phyloP scores from a whole-genome alignment of 306 rosid species.

The Ziziphus jujuba region DNA sequence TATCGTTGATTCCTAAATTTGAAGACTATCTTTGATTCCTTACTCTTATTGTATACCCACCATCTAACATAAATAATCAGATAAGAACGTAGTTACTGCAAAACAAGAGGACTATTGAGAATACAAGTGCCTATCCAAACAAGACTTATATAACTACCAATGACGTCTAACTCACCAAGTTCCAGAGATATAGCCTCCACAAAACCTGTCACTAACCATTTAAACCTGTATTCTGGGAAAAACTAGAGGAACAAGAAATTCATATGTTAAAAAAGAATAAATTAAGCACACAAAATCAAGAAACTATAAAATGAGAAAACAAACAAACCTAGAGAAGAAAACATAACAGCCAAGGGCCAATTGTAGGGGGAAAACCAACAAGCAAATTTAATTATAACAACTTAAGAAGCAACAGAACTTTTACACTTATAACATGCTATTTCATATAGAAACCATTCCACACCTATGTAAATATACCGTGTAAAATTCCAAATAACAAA shows the following conservation, averaged over 20 bases:
- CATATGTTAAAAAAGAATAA: background rate
- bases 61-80: background rate
- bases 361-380: too few species aligned
- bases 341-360: too few species aligned
- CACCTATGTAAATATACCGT: background rate
- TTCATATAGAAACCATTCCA: background rate
- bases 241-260: conserved; percentile 46
- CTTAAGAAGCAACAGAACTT: too few species aligned
- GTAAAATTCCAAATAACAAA: background rate
- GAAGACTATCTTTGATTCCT: too few species aligned
- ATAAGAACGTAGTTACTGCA: background rate
- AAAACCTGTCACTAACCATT: conserved; percentile 71
- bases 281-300: too few species aligned
- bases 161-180: conserved; percentile 61
- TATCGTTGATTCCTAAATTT: too few species aligned
- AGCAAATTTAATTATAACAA: too few species aligned
- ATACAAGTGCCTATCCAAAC: conserved; percentile 7
- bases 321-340: too few species aligned
- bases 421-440: too few species aligned
- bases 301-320: too few species aligned
- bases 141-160: conserved; percentile 13
- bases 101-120: background rate
- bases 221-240: conserved; percentile 79
- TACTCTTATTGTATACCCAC: too few species aligned
- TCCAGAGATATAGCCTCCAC: conserved; percentile 53